A percentile compares a stretch with the other conserved stretches of the same genome.
Evolutionary conservation across 768 basidiomycete genomes (phyloP).

Genomic region (Crepidotus variabilis): DNA sequence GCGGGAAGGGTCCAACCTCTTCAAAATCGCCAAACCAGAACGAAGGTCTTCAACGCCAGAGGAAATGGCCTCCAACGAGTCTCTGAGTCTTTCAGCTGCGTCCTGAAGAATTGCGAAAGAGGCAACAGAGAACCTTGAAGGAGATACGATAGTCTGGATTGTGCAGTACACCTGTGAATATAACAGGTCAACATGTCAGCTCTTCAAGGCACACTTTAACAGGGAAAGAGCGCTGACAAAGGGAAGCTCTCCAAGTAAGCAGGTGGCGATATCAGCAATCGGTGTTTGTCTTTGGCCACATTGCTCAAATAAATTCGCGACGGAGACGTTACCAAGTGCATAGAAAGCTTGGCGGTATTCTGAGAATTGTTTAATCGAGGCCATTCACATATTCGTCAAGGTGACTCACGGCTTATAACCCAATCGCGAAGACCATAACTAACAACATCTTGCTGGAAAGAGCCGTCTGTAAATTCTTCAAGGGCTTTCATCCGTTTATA

Average conservation of each 20-base stretch:
- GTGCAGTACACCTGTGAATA: constrained; percentile 35
- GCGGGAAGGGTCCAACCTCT: constrained; percentile 26
- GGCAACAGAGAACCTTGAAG: constrained; percentile 31
- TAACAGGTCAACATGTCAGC: not conserved
- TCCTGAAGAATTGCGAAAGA: constrained; percentile 38
- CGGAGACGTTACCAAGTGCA: not conserved
- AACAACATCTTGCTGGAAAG: not conserved
- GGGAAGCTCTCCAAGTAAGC: not conserved
- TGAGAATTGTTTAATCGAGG: not conserved
- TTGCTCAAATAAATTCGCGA: not conserved
- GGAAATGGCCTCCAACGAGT: constrained; percentile 20
- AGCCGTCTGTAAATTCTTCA: not conserved
- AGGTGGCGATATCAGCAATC: not conserved
- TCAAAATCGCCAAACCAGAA: constrained; percentile 23
- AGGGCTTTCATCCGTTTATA: not conserved
- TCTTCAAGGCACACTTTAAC: not conserved
- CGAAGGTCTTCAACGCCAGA: constrained; percentile 15
- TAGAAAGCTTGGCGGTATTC: not conserved
- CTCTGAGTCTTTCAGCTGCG: constrained; percentile 26
- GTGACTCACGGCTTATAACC: not conserved
- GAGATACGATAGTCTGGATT: constrained; percentile 25
- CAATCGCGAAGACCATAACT: not conserved
- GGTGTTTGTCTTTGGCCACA: not conserved
- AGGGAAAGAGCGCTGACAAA: not conserved
- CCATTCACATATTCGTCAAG: not conserved